These are phyloP conservation scores for Quercus agrifolia DNA, from an alignment of 306 rosid genomes.

Conservation along the genomic window DNA sequence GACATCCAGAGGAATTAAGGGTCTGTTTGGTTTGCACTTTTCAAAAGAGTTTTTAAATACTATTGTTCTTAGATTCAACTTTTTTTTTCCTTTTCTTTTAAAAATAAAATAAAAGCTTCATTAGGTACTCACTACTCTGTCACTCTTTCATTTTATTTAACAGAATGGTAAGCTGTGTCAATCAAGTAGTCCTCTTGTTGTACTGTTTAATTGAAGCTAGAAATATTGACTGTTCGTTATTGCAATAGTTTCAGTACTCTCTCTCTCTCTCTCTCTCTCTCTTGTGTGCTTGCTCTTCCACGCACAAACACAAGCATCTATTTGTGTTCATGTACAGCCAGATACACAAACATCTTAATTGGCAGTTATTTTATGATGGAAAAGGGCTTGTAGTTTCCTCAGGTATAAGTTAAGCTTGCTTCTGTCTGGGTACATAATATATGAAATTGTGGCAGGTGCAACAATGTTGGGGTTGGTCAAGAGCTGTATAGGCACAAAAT, in stretches of 20 bases:
- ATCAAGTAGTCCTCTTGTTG: not conserved
- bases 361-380: not conserved
- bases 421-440: conserved; percentile 13
- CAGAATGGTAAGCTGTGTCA: not conserved
- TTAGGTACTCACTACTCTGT: not conserved
- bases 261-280: not conserved
- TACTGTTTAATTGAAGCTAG: not conserved
- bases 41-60: too few relatives aligned
- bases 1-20: not conserved
- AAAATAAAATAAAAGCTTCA: not conserved
- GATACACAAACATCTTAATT: not conserved
- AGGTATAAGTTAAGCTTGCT: not conserved
- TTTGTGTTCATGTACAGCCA: not conserved
- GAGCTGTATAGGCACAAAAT: conserved; percentile 96
- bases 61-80: too few relatives aligned
- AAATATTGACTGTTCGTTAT: not conserved
- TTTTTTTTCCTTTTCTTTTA: too few relatives aligned
- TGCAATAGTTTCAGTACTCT: not conserved
- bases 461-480: conserved; percentile 87
- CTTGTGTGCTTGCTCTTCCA: not conserved
- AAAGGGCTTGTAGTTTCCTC: not conserved
- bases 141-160: not conserved
- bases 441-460: conserved; percentile 55
- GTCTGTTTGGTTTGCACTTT: too few relatives aligned
- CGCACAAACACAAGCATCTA: not conserved